A percentile compares a stretch with the other conserved stretches of the same genome.
Evolutionary conservation across 495 filamentous ascomycete species (phyloP).

Genomic region (Lichina pygmaea): DNA sequence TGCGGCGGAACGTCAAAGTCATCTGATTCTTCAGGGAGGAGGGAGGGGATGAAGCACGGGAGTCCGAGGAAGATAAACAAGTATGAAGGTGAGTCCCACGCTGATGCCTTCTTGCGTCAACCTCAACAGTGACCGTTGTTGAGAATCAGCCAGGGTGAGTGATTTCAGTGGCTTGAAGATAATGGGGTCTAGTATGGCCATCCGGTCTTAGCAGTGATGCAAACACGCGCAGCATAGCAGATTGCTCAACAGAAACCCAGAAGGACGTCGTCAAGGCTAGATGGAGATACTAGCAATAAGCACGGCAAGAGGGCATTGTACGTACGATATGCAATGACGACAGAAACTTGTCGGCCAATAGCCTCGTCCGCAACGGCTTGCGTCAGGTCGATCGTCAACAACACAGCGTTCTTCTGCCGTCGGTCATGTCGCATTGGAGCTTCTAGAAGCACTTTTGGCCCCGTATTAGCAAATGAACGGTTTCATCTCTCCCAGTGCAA

Average conservation of each 20-base stretch:
- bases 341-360: slow-evolving; percentile 41
- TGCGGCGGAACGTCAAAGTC: too few species aligned
- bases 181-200: slow-evolving; percentile 42
- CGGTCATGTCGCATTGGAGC: slow-evolving; percentile 33
- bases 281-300: neutral
- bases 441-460: slow-evolving; percentile 39
- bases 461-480: neutral
- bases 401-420: slow-evolving; percentile 41
- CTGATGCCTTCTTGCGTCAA: slow-evolving; percentile 75
- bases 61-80: too few species aligned
- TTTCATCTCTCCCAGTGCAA: neutral
- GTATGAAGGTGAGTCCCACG: slow-evolving; percentile 11
- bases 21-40: too few species aligned
- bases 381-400: slow-evolving; percentile 82
- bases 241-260: neutral
- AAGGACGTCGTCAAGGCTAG: neutral
- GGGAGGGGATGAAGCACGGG: too few species aligned
- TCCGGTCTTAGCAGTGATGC: neutral
- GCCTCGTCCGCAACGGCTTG: slow-evolving; percentile 77
- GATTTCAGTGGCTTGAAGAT: slow-evolving; percentile 84
- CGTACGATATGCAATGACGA: slow-evolving; percentile 75
- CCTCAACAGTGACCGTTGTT: slow-evolving; percentile 60
- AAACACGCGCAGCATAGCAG: slow-evolving; percentile 2
- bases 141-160: slow-evolving; percentile 56
- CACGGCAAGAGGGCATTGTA: slow-evolving; percentile 1